phyloP scores from a whole-genome alignment of 1,139 yeast species.

The Pichia sp. region DNA sequence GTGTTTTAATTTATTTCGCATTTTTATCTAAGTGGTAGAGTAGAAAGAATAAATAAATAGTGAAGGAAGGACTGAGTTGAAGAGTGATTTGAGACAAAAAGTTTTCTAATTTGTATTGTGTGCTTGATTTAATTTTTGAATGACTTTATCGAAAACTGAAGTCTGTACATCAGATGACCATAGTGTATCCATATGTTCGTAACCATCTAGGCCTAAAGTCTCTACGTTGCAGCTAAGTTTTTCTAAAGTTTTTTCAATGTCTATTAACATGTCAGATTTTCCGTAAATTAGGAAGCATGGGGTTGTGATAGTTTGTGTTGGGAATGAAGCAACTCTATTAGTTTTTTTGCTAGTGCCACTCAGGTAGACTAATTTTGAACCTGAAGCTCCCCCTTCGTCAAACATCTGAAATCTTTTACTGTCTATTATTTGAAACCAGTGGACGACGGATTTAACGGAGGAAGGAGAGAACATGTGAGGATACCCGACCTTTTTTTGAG shows the following conservation, averaged over 20 bases:
- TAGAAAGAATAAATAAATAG: too few species aligned
- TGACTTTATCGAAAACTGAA: constrained; percentile 37
- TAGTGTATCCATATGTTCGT: constrained; percentile 85
- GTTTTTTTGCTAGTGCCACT: constrained; percentile 31
- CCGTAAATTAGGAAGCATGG: constrained; percentile 43
- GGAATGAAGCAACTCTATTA: constrained; percentile 58
- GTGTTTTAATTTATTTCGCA: too few species aligned
- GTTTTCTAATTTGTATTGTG: too few species aligned
- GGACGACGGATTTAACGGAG: constrained; percentile 44
- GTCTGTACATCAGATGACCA: constrained; percentile 81
- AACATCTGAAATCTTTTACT: constrained; percentile 45
- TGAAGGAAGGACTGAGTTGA: too few species aligned
- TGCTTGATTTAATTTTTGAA: neutral
- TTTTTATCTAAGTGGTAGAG: too few species aligned
- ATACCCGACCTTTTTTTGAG: constrained; percentile 42
- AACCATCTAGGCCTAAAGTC: constrained; percentile 44
- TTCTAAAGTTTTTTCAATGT: constrained; percentile 34
- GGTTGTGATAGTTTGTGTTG: constrained; percentile 41
- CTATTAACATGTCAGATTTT: constrained; percentile 42
- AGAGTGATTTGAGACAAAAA: too few species aligned
- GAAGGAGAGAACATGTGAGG: constrained; percentile 48
- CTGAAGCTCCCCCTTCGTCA: constrained; percentile 43
- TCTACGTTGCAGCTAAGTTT: constrained; percentile 34
- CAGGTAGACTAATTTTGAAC: constrained; percentile 30
- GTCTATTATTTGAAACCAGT: constrained; percentile 47